phyloP scores from a whole-genome alignment of 202 grass and related monocot species.

The Miscanthus sacchariflorus region DNA sequence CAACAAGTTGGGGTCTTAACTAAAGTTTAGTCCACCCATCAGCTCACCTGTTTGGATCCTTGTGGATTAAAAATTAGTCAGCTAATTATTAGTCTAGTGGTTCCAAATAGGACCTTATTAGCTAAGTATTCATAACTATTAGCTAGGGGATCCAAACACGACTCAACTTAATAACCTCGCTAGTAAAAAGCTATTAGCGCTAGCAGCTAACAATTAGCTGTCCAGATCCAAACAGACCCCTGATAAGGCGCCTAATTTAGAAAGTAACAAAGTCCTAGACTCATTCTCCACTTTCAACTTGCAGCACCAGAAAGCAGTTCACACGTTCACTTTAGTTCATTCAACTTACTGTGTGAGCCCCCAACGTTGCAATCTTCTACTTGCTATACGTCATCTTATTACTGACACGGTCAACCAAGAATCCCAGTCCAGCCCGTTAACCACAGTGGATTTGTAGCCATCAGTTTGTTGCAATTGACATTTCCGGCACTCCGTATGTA shows the following conservation, averaged over 20 bases:
- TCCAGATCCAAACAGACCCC: neutral
- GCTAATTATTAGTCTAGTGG: neutral
- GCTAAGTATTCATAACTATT: neutral
- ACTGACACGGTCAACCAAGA: conserved; percentile 39
- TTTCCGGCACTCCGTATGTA: neutral
- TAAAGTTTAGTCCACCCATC: neutral
- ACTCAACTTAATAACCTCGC: neutral
- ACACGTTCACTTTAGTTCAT: neutral
- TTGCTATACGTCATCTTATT: neutral
- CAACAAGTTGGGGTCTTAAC: too few species aligned
- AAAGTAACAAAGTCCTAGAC: conserved; percentile 27
- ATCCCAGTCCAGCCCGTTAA: neutral
- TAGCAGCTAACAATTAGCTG: neutral
- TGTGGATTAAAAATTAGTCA: neutral
- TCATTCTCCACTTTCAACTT: conserved; percentile 1
- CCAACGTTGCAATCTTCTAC: neutral
- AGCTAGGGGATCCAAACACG: neutral
- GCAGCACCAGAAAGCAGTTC: neutral
- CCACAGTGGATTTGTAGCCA: neutral
- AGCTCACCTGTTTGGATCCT: neutral
- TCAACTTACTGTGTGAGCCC: conserved; percentile 11
- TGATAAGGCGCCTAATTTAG: conserved; percentile 5
- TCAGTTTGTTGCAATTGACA: neutral
- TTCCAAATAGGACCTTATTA: neutral
- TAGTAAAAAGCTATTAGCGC: neutral